Percentiles rank a stretch among this genome's conserved stretches.
Evolutionary conservation across 2,329 filamentous ascomycete genomes (phyloP).

Genomic region (Calonectria naviculata): DNA sequence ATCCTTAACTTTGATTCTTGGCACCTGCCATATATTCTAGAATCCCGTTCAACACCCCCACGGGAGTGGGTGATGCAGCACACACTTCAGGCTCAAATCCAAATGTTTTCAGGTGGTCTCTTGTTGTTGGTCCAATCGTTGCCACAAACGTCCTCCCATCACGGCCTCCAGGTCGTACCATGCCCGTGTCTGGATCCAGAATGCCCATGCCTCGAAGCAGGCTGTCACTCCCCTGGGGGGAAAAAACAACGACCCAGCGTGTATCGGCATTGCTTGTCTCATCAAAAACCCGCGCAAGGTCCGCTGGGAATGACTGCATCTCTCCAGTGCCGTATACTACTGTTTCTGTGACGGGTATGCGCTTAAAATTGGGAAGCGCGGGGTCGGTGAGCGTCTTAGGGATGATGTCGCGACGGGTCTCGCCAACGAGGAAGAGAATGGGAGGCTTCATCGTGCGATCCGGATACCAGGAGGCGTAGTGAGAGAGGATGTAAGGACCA

Average conservation of each 20-base stretch:
- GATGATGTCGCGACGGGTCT: constrained; percentile 90
- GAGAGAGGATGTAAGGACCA: constrained; percentile 79
- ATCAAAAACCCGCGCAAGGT: constrained; percentile 68
- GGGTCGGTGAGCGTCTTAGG: constrained; percentile 79
- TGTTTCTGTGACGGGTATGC: constrained; percentile 79
- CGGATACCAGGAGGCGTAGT: constrained; percentile 72
- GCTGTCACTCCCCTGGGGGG: constrained; percentile 72
- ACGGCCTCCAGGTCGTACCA: constrained; percentile 42
- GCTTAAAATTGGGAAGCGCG: constrained; percentile 56
- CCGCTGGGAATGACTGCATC: constrained; percentile 79
- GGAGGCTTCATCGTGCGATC: constrained; percentile 63
- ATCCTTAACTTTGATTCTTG: constrained; percentile 26
- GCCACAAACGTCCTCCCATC: constrained; percentile 72
- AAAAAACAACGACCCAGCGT: constrained; percentile 83
- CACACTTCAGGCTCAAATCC: constrained; percentile 81
- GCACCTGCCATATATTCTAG: constrained; percentile 41
- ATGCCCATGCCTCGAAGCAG: constrained; percentile 66
- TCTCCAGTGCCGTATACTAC: constrained; percentile 90
- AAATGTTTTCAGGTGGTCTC: constrained; percentile 77
- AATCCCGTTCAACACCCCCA: constrained; percentile 81
- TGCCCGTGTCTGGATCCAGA: constrained; percentile 59
- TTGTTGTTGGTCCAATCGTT: constrained; percentile 94
- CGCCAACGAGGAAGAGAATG: constrained; percentile 89
- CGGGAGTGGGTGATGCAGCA: constrained; percentile 82
- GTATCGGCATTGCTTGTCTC: constrained; percentile 51